phyloP scores from a whole-genome alignment of 176 grass and related monocot species.

The Zea mays region DNA sequence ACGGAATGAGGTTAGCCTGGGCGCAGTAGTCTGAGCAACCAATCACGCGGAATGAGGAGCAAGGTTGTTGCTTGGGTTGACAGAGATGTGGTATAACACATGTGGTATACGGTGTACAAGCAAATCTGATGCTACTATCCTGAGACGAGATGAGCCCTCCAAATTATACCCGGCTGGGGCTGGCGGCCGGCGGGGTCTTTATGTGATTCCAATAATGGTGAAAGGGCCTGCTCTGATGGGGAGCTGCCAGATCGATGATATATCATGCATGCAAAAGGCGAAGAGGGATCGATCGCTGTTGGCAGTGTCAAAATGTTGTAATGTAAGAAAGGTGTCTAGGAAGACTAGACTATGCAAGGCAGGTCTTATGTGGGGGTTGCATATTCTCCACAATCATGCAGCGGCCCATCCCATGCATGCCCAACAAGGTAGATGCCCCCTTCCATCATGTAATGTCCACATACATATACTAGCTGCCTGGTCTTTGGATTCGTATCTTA shows the following conservation, averaged over 20 bases:
- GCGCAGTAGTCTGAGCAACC: too few species aligned
- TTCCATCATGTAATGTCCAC: constrained; percentile 44
- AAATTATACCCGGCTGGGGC: constrained; percentile 17
- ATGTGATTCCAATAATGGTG: constrained; percentile 48
- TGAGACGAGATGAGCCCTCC: constrained; percentile 38
- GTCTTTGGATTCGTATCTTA: constrained; percentile 16
- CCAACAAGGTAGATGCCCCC: constrained; percentile 29
- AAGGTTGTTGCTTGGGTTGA: not conserved
- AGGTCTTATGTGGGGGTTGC: constrained; percentile 67
- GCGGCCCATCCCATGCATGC: constrained; percentile 18
- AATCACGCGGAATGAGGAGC: constrained; percentile 28
- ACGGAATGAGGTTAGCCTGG: too few species aligned
- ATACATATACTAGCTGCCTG: not conserved
- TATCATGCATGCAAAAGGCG: constrained; percentile 27
- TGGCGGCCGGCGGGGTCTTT: constrained; percentile 32
- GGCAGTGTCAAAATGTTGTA: constrained; percentile 48
- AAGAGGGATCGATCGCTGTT: constrained; percentile 29
- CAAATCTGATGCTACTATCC: constrained; percentile 37
- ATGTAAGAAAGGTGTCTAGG: not conserved
- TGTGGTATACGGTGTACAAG: constrained; percentile 25
- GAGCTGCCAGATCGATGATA: not conserved
- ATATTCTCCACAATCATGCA: constrained; percentile 58
- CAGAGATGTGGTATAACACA: constrained; percentile 35
- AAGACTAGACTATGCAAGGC: constrained; percentile 46
- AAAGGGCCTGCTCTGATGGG: constrained; percentile 19